These are phyloP conservation scores for Xylariomycetidae sp. DNA, from an alignment of 2,329 filamentous ascomycete species.

Conservation along the genomic window DNA sequence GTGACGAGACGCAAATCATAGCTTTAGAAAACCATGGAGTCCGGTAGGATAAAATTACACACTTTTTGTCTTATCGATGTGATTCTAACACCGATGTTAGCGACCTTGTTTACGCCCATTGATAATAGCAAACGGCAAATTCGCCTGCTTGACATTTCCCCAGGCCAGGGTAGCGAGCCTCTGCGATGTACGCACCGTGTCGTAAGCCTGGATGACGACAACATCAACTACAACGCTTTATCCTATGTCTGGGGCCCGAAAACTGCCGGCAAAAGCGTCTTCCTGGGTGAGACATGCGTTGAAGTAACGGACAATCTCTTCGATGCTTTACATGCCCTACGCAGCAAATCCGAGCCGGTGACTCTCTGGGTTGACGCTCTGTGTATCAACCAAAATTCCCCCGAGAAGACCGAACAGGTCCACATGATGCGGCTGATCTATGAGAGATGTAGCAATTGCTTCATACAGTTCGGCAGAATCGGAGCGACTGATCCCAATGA, in stretches of 20 bases:
- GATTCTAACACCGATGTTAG: no score
- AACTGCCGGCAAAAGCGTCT: constrained; percentile 1
- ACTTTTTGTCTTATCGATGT: no score
- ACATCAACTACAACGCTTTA: constrained; percentile 9
- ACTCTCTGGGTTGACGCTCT: constrained; percentile 20
- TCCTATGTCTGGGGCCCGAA: constrained; percentile 13
- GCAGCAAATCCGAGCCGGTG: not conserved
- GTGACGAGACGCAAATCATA: no score
- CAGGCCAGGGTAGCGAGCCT: constrained; percentile 4
- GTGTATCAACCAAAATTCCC: constrained; percentile 23
- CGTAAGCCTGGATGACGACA: constrained; percentile 1
- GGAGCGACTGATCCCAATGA: constrained; percentile 1
- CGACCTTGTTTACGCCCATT: no score
- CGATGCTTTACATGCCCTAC: not conserved
- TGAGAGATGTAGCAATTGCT: constrained; percentile 6
- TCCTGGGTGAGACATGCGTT: constrained; percentile 6
- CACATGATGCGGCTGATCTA: constrained; percentile 22
- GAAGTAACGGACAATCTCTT: constrained; percentile 10
- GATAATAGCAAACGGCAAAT: constrained; percentile 9
- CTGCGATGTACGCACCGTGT: constrained; percentile 8
- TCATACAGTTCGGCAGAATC: constrained; percentile 10
- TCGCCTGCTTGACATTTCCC: constrained; percentile 10
- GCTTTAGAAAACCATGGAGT: no score
- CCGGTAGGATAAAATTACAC: no score
- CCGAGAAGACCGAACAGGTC: constrained; percentile 20